Percentiles rank a stretch among this genome's conserved stretches.
Conservation (phyloP, 169 alveolate genomes). For the Plasmodium gaboni region DNA sequence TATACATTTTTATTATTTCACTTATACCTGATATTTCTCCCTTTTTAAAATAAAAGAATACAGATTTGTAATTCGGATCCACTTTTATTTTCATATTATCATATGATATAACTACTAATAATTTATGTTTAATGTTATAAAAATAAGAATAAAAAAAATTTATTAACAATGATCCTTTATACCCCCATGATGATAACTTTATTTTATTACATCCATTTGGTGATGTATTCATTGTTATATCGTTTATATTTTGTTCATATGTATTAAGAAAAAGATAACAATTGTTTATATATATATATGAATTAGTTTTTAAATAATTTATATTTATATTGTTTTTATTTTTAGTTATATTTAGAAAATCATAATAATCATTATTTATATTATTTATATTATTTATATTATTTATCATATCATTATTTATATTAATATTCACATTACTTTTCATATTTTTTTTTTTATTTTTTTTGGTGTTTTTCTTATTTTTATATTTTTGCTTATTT, state of each 20-base stretch:
- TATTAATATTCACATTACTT: background rate
- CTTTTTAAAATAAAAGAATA: constrained; percentile 16
- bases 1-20: background rate
- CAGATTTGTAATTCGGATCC: constrained; percentile 12
- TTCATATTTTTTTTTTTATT: constrained; percentile 10
- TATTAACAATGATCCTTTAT: constrained; percentile 38
- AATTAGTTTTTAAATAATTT: constrained; percentile 12
- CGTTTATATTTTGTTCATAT: background rate
- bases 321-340: constrained; percentile 42
- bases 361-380: constrained; percentile 6
- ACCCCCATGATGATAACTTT: constrained; percentile 39
- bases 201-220: background rate
- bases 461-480: constrained; percentile 2
- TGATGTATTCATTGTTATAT: background rate
- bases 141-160: constrained; percentile 60
- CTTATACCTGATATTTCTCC: constrained; percentile 36
- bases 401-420: background rate
- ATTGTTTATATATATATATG: constrained; percentile 44
- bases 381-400: background rate
- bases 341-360: constrained; percentile 48
- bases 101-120: constrained; percentile 52
- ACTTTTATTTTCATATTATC: constrained; percentile 20
- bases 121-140: constrained; percentile 43
- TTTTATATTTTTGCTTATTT: too few relatives aligned
- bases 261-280: constrained; percentile 13